phyloP scores from a whole-genome alignment of 2,329 filamentous ascomycete species.

The Seiridium unicorne region DNA sequence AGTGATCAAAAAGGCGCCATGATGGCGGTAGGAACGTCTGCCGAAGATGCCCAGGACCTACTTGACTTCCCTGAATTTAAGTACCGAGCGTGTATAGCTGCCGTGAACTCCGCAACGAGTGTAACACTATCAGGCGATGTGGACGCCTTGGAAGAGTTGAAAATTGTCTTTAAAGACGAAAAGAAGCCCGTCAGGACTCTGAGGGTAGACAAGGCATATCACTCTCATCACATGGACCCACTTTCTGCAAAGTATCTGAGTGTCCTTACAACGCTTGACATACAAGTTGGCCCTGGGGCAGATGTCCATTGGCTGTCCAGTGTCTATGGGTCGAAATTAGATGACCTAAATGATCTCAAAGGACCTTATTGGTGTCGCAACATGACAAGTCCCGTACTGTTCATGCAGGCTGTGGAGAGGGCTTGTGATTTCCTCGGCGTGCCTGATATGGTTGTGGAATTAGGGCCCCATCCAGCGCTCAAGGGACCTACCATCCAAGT shows the following conservation, averaged over 20 bases:
- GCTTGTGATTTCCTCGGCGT: neutral
- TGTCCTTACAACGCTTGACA: neutral
- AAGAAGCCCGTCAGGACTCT: conserved; percentile 22
- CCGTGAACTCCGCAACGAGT: conserved; percentile 24
- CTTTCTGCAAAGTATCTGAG: conserved; percentile 11
- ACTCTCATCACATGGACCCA: conserved; percentile 32
- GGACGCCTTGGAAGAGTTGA: conserved; percentile 18
- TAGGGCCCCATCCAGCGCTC: conserved; percentile 7
- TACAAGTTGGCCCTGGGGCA: neutral
- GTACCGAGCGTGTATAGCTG: conserved; percentile 21
- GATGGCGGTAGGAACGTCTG: conserved; percentile 34
- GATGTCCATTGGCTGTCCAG: conserved; percentile 11
- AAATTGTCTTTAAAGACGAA: conserved; percentile 10
- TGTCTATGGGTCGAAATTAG: conserved; percentile 4
- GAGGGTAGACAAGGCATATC: conserved; percentile 35
- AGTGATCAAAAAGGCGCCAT: conserved; percentile 23
- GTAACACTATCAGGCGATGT: conserved; percentile 27
- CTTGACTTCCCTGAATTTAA: conserved; percentile 14
- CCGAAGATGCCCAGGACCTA: conserved; percentile 25
- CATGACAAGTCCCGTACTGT: conserved; percentile 19
- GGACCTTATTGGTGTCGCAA: conserved; percentile 21
- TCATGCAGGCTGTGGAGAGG: conserved; percentile 15
- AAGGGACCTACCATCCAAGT: conserved; percentile 1
- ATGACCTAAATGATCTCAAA: neutral
- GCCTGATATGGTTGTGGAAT: conserved; percentile 22